Conservation (phyloP, 805 yeast species). For the Ogataea trehaloabstinens region DNA sequence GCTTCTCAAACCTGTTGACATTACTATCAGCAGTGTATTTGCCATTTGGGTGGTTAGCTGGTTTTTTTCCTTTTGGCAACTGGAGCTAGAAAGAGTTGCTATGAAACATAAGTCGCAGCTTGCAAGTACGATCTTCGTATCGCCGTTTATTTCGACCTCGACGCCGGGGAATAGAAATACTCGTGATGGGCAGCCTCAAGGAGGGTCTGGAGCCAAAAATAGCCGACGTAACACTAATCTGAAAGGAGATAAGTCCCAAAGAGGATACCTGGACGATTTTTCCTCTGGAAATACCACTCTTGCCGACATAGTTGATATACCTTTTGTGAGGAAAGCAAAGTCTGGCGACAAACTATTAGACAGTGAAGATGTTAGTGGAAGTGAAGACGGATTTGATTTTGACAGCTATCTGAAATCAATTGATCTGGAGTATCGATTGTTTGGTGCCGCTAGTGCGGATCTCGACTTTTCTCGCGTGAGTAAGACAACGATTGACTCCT, state of each 20-base stretch:
- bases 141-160: constrained; percentile 17
- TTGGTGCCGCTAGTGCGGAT: constrained; percentile 9
- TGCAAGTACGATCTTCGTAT: constrained; percentile 18
- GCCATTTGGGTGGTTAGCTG: too few relatives aligned
- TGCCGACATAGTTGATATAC: constrained; percentile 21
- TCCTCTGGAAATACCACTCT: constrained; percentile 24
- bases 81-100: constrained; percentile 12
- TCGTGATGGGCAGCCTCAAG: neutral
- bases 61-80: too few relatives aligned
- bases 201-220: neutral
- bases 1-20: too few relatives aligned
- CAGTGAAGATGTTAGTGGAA: constrained; percentile 5
- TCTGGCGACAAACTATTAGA: constrained; percentile 5
- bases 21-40: too few relatives aligned
- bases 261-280: constrained; percentile 28
- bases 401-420: constrained; percentile 25
- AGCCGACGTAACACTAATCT: constrained; percentile 1
- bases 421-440: constrained; percentile 11
- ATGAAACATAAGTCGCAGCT: constrained; percentile 14
- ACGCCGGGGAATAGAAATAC: constrained; percentile 4
- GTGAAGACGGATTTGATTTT: constrained; percentile 29
- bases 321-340: neutral
- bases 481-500: constrained; percentile 18
- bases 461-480: constrained; percentile 24
- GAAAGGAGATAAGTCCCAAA: constrained; percentile 4